Evolutionary conservation across 805 yeast species (phyloP), one percentile per base, ranked within the genome.

Genomic region (Barnettozyma sucrosica): DNA sequence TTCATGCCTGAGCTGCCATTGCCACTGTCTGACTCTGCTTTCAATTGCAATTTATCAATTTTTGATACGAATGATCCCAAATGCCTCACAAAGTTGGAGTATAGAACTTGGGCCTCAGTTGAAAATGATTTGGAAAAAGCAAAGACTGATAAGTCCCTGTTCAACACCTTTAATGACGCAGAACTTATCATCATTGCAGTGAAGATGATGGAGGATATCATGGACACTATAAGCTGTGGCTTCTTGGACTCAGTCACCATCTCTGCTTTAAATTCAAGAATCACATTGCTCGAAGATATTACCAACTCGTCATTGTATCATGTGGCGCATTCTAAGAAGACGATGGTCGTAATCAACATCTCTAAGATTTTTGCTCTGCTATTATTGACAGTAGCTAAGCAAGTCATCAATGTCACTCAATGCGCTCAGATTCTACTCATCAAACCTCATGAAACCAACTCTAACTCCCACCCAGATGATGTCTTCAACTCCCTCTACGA

Each of bases 351-450:
- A 5, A 52, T 76, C 33, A 69, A 71, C 50, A 56, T 67, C 6
- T 62, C 67, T 16, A 55, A 57, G 43, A 55, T 74, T 7, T 58
- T 64, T 30, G 56, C 75, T 2, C 49, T 58, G 9, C 60, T 72
- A 32, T 52, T 69, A 19, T 51, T 63, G 43, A 58, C 64, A 9
- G 47, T 62, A 9, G 59, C 70, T 0, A 57, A 54, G 34, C 39
- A 64, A 2, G 48, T 67, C 7, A 54, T 64, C 25, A 64, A 67
- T 30, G 58, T 63, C 4, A 52, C 65, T 1, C 55, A 57, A 20
- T 62, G 75, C 36, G 53, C 61, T 7, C 59, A 61, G 7, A 55
- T 73, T 40, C 57, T 75, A 34, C 48, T 69, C 30, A 70, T 75
- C 52, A 61, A 62, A 36, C 68, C 70, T 18, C 65, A 61, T 49